A percentile compares a stretch with the other conserved stretches of the same genome.
phyloP scores from a whole-genome alignment of 441 rosid genomes.

The Daphne laureola region DNA sequence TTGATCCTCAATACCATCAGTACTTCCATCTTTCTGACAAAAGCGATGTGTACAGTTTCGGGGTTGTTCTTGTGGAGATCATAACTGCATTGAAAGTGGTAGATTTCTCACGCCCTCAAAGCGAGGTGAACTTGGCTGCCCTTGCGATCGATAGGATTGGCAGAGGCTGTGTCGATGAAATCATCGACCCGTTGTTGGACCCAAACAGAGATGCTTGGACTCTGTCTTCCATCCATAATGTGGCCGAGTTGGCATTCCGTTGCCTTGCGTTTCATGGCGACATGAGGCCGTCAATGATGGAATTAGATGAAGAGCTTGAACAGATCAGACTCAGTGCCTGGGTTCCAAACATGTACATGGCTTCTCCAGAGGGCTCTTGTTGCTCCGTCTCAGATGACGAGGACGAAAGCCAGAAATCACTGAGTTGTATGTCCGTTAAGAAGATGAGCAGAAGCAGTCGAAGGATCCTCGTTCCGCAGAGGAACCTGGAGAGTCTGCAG shows the following conservation, averaged over 20 bases:
- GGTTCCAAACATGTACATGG: constrained; percentile 42
- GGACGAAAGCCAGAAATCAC: constrained; percentile 34
- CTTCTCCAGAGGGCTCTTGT: constrained; percentile 41
- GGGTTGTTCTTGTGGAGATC: constrained; percentile 82
- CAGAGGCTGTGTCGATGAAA: constrained; percentile 65
- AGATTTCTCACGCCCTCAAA: constrained; percentile 62
- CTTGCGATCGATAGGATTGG: constrained; percentile 78
- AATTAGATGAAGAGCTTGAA: constrained; percentile 72
- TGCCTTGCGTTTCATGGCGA: constrained; percentile 81
- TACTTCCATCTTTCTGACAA: constrained; percentile 88
- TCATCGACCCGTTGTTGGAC: constrained; percentile 60
- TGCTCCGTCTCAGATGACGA: constrained; percentile 33
- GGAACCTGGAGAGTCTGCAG: constrained; percentile 25
- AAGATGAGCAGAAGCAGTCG: constrained; percentile 31
- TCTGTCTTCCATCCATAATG: constrained; percentile 52
- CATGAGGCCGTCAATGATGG: constrained; percentile 88
- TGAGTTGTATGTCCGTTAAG: constrained; percentile 20
- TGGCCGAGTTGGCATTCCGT: constrained; percentile 83
- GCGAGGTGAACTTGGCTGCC: constrained; percentile 78
- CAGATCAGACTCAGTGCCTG: constrained; percentile 56
- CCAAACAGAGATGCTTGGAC: constrained; percentile 64
- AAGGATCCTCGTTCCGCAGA: constrained; percentile 36
- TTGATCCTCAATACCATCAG: constrained; percentile 94
- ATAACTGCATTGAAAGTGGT: constrained; percentile 76
- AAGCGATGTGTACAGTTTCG: constrained; percentile 95